phyloP scores from a whole-genome alignment of 2,329 filamentous ascomycete genomes.

The Aspergillus sp. region DNA sequence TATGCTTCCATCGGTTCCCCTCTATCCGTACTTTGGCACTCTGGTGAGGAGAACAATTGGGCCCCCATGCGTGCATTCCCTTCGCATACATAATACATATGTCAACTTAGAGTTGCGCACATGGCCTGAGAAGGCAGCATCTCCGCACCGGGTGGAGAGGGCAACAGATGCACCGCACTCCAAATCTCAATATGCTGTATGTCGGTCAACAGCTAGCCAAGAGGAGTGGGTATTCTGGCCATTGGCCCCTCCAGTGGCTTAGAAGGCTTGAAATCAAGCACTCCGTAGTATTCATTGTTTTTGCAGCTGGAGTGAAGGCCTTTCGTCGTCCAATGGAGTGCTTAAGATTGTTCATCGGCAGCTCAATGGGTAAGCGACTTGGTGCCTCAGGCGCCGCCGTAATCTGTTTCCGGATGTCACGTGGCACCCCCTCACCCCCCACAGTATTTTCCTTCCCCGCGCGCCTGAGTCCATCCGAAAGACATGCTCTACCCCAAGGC shows the following conservation, averaged over 20 bases:
- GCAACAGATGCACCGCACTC: conserved; percentile 1
- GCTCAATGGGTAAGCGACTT: not conserved
- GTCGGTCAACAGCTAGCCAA: not conserved
- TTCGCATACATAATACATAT: not conserved
- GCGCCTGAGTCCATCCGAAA: conserved; percentile 28
- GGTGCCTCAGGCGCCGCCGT: not conserved
- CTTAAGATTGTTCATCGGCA: not conserved
- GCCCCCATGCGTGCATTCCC: not conserved
- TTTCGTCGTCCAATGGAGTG: not conserved
- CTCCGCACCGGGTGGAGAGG: conserved; percentile 25
- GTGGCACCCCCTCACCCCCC: conserved; percentile 33
- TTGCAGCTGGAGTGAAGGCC: not conserved
- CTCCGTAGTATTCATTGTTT: not conserved
- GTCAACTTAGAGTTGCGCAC: not conserved
- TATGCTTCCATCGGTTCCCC: not conserved
- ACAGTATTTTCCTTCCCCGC: conserved; percentile 40
- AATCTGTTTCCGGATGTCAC: conserved; percentile 8
- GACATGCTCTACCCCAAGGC: conserved; percentile 26
- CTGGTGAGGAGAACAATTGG: not conserved
- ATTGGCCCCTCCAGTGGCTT: not conserved
- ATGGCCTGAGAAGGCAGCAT: conserved; percentile 7
- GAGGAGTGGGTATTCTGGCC: not conserved
- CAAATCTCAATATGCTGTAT: not conserved
- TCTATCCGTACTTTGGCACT: not conserved
- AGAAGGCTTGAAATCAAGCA: not conserved